These are phyloP conservation scores for Parastagonospora avenae DNA, from an alignment of 2,329 filamentous ascomycete species.

Conservation along the genomic window DNA sequence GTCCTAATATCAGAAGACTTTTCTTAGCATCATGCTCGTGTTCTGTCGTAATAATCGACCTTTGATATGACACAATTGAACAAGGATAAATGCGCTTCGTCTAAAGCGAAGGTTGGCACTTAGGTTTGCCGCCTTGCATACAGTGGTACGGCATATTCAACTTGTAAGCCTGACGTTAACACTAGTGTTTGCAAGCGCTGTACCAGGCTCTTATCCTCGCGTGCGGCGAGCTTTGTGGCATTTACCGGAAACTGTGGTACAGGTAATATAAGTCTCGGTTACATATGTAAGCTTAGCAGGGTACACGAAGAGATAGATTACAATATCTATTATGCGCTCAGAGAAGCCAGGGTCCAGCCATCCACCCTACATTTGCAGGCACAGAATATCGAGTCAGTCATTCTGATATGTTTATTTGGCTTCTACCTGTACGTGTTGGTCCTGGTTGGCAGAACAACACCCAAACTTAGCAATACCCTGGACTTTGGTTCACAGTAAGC, in stretches of 20 bases:
- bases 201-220: background rate
- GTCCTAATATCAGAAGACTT: constrained; percentile 5
- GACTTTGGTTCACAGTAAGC: too few relatives aligned
- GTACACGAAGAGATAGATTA: constrained; percentile 10
- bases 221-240: background rate
- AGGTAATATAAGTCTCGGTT: constrained; percentile 6
- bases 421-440: too few relatives aligned
- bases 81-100: constrained; percentile 13
- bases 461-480: too few relatives aligned
- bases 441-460: too few relatives aligned
- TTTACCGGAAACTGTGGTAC: background rate
- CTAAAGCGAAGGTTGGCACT: constrained; percentile 13
- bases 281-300: constrained; percentile 7
- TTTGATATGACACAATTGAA: constrained; percentile 12
- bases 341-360: background rate
- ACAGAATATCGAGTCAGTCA: too few relatives aligned
- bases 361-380: constrained; percentile 5
- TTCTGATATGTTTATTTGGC: too few relatives aligned
- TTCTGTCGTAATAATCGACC: constrained; percentile 12
- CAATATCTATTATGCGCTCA: constrained; percentile 12
- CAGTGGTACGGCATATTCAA: constrained; percentile 18
- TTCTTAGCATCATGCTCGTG: constrained; percentile 7
- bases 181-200: background rate
- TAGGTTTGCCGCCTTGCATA: constrained; percentile 8
- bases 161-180: constrained; percentile 1